A percentile compares a stretch with the other conserved stretches of the same genome.
These are phyloP conservation scores for Phytophthora pistaciae DNA, from an alignment of 352 stramenopile genomes.

Conservation along the genomic window DNA sequence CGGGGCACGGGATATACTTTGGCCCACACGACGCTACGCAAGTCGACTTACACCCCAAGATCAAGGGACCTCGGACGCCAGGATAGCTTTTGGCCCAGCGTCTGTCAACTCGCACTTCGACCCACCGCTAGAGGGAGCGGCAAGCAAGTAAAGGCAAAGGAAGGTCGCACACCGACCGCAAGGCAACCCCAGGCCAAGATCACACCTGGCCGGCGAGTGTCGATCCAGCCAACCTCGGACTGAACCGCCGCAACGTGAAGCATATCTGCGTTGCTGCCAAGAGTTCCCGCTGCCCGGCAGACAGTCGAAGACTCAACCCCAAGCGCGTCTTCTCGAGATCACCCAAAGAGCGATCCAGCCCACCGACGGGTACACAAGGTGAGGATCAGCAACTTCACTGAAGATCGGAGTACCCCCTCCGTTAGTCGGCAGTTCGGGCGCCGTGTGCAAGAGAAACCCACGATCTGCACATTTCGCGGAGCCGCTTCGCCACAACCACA, in stretches of 20 bases:
- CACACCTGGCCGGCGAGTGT: background rate
- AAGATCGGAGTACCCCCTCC: no score
- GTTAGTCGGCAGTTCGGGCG: no score
- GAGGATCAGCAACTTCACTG: no score
- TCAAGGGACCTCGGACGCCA: background rate
- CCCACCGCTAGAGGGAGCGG: background rate
- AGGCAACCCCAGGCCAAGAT: background rate
- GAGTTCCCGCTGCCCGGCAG: background rate
- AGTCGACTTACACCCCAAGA: background rate
- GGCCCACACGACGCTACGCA: background rate
- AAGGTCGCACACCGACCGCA: background rate
- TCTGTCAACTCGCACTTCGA: background rate
- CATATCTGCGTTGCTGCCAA: background rate
- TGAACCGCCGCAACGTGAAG: background rate
- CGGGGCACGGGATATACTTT: slow-evolving; percentile 1
- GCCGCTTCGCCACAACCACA: no score
- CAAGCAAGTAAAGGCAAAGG: background rate
- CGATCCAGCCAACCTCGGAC: background rate
- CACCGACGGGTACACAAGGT: no score
- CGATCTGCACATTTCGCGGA: no score
- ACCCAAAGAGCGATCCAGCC: no score
- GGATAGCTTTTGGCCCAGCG: background rate
- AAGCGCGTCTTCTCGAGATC: no score
- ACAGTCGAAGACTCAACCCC: no score
- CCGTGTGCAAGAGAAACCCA: no score